Base-by-base conservation (phyloP, 2,329 filamentous ascomycete genomes). In the Juglanconis juglandina region DNA sequence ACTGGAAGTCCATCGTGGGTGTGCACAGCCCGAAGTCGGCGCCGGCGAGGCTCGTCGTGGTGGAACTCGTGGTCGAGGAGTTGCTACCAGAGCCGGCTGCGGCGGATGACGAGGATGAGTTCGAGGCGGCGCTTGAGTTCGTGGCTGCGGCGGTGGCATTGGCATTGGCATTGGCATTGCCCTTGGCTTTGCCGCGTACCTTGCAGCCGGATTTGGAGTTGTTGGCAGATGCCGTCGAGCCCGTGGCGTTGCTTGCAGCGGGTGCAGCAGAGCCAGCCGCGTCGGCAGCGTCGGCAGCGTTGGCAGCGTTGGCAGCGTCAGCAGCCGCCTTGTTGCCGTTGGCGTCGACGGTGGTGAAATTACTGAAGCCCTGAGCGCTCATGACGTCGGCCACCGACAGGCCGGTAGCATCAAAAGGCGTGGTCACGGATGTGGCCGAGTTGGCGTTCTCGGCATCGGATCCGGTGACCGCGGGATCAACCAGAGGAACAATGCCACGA, bases 361-460 rank as follows among this genome's bases (percentile, higher is more conserved):
- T 83, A 59, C 77, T 76, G 67, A 88, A 85, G 11, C 86, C 86
- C 59, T 84, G 79, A n/a, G 80, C 81, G 56, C 73, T 74, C 74
- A 88, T 79, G 61, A 89, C 73, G 56, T 88, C 79, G 14, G 87
- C 86, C 33, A 88, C 82, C 63, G 83, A 87, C 67, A 86, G 69
- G 10, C 86, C 85, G 53, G 71, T 71, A 5, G 86, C 84, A 42
- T 79, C 72, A 39, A 88, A 82, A 3, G 86, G 85, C 4, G 71
- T 77, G 11, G 68, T 70, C 49, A 80, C 69, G 3, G 82, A 86
- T 14, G 72, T 73, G 2, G 71, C 74, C n/a, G 84, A 83, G 68
- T 85, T 80, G 57, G 81, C 79, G 61, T 87, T 88, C 68, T 83
- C 82, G 11, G 73, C 66, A 49, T 78, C 83, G 33, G 82, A 74